Conservation (phyloP, 2,329 filamentous ascomycete genomes). For the Pseudocercospora fijiensis region DNA sequence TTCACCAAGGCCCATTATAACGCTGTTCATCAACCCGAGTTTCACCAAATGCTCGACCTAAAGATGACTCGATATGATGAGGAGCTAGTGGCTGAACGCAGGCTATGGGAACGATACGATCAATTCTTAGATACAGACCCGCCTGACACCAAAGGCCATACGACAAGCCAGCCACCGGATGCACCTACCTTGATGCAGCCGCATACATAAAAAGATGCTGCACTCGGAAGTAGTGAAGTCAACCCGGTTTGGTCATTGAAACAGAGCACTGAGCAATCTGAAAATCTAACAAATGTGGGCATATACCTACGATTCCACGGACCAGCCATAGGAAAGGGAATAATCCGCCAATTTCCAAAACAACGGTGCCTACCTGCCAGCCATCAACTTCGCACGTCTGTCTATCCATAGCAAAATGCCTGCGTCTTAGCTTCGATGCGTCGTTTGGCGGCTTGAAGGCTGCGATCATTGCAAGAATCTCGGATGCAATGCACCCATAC, state of each 20-base stretch:
- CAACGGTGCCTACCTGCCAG: not conserved
- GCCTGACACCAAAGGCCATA: no score
- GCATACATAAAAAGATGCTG: not conserved
- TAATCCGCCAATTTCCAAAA: not conserved
- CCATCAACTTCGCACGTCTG: not conserved
- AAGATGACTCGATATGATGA: constrained; percentile 16
- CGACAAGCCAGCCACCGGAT: no score
- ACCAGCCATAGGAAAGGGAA: not conserved
- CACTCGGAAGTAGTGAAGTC: no score
- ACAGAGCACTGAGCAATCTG: not conserved
- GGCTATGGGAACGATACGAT: constrained; percentile 11
- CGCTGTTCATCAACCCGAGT: constrained; percentile 5
- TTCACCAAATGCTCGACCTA: constrained; percentile 17
- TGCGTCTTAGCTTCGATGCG: constrained; percentile 19
- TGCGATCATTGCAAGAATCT: not conserved
- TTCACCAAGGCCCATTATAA: constrained; percentile 23
- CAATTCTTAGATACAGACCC: constrained; percentile 15
- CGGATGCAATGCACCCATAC: not conserved
- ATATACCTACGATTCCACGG: not conserved
- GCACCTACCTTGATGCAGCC: not conserved
- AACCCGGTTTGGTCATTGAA: not conserved
- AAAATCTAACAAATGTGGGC: not conserved
- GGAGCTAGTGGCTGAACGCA: constrained; percentile 18
- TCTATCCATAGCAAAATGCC: constrained; percentile 21
- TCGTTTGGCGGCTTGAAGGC: not conserved